These are phyloP conservation scores for Trichoderma polysporum DNA, from an alignment of 2,329 filamentous ascomycete species.

Conservation along the genomic window DNA sequence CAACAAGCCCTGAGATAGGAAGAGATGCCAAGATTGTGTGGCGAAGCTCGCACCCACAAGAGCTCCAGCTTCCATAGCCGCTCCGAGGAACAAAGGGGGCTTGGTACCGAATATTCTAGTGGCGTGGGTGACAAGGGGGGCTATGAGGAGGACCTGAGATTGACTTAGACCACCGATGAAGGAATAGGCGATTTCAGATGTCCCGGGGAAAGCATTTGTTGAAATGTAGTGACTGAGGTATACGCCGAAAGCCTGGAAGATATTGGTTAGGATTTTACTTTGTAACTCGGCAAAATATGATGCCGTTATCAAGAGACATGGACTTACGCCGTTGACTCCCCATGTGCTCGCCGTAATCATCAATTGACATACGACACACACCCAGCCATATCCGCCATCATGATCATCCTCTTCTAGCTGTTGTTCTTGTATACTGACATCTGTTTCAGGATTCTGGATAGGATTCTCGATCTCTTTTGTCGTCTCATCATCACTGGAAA, in stretches of 20 bases:
- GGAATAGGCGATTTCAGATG: constrained; percentile 55
- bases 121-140: constrained; percentile 39
- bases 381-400: constrained; percentile 55
- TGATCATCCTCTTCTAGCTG: background rate
- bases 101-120: constrained; percentile 34
- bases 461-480: background rate
- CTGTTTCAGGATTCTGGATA: background rate
- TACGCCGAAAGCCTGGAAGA: constrained; percentile 39
- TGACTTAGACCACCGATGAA: constrained; percentile 60
- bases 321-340: constrained; percentile 41
- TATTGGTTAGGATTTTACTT: background rate
- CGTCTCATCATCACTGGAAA: background rate
- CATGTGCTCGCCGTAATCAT: constrained; percentile 40
- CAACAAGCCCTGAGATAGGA: constrained; percentile 57
- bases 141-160: constrained; percentile 40
- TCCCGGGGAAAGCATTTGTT: constrained; percentile 49
- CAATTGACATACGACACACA: constrained; percentile 34
- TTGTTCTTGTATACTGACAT: background rate
- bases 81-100: constrained; percentile 49
- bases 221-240: constrained; percentile 58
- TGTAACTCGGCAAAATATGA: background rate
- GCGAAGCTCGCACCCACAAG: constrained; percentile 56
- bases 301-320: constrained; percentile 36
- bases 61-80: constrained; percentile 49
- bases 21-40: constrained; percentile 57